Evolutionary conservation across 1,139 yeast genomes (phyloP), one percentile per base, ranked within the genome.

Genomic region (Yamadazyma oceani): DNA sequence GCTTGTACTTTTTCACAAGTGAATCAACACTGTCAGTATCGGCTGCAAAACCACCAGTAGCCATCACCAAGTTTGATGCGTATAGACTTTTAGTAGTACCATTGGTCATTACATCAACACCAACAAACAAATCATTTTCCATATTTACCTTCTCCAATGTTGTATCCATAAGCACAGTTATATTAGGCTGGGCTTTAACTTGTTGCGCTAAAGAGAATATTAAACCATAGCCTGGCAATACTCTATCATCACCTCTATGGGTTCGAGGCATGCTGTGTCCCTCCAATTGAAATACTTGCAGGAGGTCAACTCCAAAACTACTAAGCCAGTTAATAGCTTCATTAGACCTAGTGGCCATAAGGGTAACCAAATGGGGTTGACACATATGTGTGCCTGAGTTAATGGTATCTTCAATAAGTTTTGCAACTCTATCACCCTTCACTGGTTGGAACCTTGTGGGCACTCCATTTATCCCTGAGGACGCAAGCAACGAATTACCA

Each of bases 11-110:
- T n/a, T 44, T 40, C n/a, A 66, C 40, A 15, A 65, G 50, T 2
- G 60, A 53, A 19, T 49, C 41, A 3, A 32, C 34, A 5, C 49
- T 25, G 13, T 38, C 17, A 7, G 55, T 48, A 46, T 65, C 70
- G 2, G 69, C 72, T 9, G 67, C 57, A 46, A 40, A 64, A 2
- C 73, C 73, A 10, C 73, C 73, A 4, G 72, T 66, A 7, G 72
- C 70, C 31, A 66, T 48, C 1, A 66, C 57, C 3, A 66, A 50
- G 37, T 55, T 49, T 12, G 46, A 40, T n/a, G 50, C 46, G 11
- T 30, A 38, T 9, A 55, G 27, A 17, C 32, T 25, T 9, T 43
- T 43, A 2, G 23, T 31, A 7, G 24, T 27, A 8, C 35, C 39
- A 10, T 36, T 40, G 5, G 39, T 35, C 3, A 22, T 30, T 35